Evolutionary conservation across 306 rosid species (phyloP), one percentile per base, ranked within the genome.

Genomic region (Malus asiatica): DNA sequence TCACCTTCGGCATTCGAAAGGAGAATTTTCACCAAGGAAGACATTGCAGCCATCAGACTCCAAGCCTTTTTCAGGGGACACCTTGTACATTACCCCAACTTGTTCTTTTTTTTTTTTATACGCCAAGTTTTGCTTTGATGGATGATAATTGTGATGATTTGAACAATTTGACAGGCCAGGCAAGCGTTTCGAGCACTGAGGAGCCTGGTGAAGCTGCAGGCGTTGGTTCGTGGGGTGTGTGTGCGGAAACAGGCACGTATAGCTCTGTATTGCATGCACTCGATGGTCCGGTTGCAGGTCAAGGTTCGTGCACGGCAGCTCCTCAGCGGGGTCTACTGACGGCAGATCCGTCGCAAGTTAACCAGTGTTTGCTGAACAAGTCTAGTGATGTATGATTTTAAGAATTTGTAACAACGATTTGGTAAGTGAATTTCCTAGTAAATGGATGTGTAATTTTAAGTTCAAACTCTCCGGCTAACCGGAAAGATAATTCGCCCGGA

Each of bases 201-300:
- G 82, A 84, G 97, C 79, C 78, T 95, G 44, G 98, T 92, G 85
- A 94, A 89, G 86, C 77, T 92, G 72, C 98, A 94, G 80, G 97
- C 98, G 20, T 69, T 92, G 91, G 92, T 75, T 74, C 88, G 97
- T 0, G 97, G 98, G 46, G 92, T 66, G 69, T 62, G 59, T 1
- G 91, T 77, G 62, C 87, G 96, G 85, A 89, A 78, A 51, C 97
- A 92, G 48, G 82, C 97, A 1, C 88, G 93, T 11, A 58, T 90
- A 13, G 97, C 97, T 3, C 81, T 90, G 80, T 89, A 87, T 11
- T 95, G 93, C 85, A 90, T 95, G 97, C 90, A 86, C 3, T 87
- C 90, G 0, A 82, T 95, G 14, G 91, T 88, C 4, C 85, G 84
- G 6, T 83, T 95, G 76, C 97, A 92, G 77, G 86, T 95, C 72